Percentiles rank a stretch among this genome's conserved stretches.
phyloP scores from a whole-genome alignment of 257 asterid species.

The Solanum pennellii region DNA sequence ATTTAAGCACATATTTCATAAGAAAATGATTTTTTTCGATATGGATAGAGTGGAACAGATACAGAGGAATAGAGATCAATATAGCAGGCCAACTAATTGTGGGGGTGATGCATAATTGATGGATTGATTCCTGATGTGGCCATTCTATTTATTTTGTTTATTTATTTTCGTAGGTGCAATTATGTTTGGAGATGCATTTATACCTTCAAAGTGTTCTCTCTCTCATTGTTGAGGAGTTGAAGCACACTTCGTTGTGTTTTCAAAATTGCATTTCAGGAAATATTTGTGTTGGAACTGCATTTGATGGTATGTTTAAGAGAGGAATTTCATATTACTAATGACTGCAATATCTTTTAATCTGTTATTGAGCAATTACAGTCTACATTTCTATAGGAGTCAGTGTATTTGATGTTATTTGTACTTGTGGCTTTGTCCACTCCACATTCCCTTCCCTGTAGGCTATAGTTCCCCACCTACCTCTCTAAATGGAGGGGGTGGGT shows the following conservation, averaged over 20 bases:
- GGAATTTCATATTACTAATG: too few relatives aligned
- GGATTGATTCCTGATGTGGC: neutral
- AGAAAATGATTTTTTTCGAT: neutral
- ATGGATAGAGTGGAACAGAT: neutral
- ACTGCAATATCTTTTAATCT: too few relatives aligned
- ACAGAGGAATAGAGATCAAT: neutral
- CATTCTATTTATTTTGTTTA: neutral
- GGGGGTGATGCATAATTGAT: neutral
- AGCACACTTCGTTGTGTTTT: conserved; percentile 72
- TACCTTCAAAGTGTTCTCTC: conserved; percentile 72
- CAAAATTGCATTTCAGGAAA: conserved; percentile 13
- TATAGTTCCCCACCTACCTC: neutral
- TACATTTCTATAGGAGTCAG: neutral
- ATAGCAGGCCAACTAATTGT: neutral
- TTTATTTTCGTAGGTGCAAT: conserved; percentile 61
- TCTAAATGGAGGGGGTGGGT: too few relatives aligned
- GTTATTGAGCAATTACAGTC: too few relatives aligned
- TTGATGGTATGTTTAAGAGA: neutral
- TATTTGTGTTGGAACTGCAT: neutral
- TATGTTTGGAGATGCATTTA: conserved; percentile 84
- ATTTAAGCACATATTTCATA: neutral
- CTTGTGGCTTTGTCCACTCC: neutral
- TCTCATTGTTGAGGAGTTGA: conserved; percentile 81
- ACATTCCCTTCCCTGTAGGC: neutral
- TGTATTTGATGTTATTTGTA: neutral